Evolutionary conservation across 1,284 basidiomycete species (phyloP), one percentile per base, ranked within the genome.

Genomic region (Pseudozyma tsukubaensis): DNA sequence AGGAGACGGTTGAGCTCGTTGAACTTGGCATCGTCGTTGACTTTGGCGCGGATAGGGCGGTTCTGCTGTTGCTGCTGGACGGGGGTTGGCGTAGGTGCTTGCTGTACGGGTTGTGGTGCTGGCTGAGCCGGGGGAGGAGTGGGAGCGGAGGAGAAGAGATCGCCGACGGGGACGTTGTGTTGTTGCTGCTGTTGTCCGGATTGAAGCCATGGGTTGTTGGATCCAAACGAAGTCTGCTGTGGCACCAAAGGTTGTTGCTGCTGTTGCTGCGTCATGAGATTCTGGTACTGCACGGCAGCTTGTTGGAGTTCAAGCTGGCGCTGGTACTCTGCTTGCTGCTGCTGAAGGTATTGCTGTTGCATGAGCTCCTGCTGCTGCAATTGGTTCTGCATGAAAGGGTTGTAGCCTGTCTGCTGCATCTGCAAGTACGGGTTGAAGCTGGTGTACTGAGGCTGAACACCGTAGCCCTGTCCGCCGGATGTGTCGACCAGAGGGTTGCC

Each of bases 191-290:
- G 77, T 39, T 62, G 69, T 13, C 61, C 64, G 6, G 53, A 59
- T 40, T 65, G 69, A 35, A 80, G 70, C 78, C 78, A 97, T 0
- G 95, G 95, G 84, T 98, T 98, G 88, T 98, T 98, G 45, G 93
- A 93, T 14, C 94, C 94, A 75, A 89, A 89, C 5, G 87, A 87
- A 1, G 89, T 90, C 19, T 86, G 87, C 72, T 90, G 89, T 7
- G 89, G 86, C 62, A 86, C 80, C 3, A 84, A 49, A 16, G 74
- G 80, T 63, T 77, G 74, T 45, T 72, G 77, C 69, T 86, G 85
- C 65, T 77, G 74, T 45, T 72, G 77, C 69, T 86, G 85, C 48
- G 85, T 85, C 82, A 86, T 86, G 64, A 86, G 80, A 55, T 84
- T 77, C 59, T 84, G 83, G 50, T 84, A 84, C 60, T 85, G 85